Evolutionary conservation across 2,329 filamentous ascomycete genomes (phyloP).

Genomic region (Tricladium varicosporioides): DNA sequence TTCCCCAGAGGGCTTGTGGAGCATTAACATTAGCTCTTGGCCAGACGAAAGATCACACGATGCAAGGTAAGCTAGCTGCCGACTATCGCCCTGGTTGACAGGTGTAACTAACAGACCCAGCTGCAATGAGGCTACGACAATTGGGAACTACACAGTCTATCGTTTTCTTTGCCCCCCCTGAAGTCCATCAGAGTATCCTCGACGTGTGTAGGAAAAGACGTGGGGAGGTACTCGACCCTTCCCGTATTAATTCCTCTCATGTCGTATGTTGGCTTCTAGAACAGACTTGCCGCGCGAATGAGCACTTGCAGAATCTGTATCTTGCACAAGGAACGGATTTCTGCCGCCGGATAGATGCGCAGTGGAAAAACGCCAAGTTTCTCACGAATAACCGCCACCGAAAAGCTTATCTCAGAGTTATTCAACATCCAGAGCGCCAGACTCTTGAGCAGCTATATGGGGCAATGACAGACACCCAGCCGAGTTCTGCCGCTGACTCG

Average conservation of each 20-base stretch:
- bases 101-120: constrained; percentile 35
- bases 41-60: constrained; percentile 64
- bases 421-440: constrained; percentile 54
- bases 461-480: constrained; percentile 27
- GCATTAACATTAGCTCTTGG: constrained; percentile 64
- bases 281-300: constrained; percentile 58
- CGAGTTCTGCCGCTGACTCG: constrained; percentile 3
- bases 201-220: constrained; percentile 40
- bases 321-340: constrained; percentile 60
- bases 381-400: constrained; percentile 37
- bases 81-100: not conserved
- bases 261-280: constrained; percentile 62
- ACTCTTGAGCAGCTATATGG: constrained; percentile 58
- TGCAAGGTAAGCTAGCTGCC: constrained; percentile 53
- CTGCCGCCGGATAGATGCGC: constrained; percentile 52
- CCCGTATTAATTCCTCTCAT: constrained; percentile 36
- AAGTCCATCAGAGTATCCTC: constrained; percentile 48
- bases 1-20: constrained; percentile 57
- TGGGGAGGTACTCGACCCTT: not conserved
- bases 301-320: constrained; percentile 58
- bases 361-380: constrained; percentile 41
- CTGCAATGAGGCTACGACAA: constrained; percentile 64
- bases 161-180: constrained; percentile 31
- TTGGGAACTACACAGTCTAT: constrained; percentile 41
- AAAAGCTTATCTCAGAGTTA: constrained; percentile 39